Evolutionary conservation across 73 alveolate genomes (phyloP), one percentile per base, ranked within the genome.

Genomic region (Paramecium sexaurelia): DNA sequence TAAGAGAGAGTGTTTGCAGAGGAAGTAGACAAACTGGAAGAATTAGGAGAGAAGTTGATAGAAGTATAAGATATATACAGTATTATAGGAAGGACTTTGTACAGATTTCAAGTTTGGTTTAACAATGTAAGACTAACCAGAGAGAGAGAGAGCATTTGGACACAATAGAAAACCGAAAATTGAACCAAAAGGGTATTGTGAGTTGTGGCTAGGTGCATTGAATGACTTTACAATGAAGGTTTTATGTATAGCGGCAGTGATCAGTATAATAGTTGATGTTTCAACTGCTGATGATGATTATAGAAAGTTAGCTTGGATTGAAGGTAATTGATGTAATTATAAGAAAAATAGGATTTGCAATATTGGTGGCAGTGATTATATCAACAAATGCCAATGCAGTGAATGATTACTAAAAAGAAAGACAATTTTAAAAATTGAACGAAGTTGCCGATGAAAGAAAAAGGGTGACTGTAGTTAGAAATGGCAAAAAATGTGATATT

Each of bases 301-400:
- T 43, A 94, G 96, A 55, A 93, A 85, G 15, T 93, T 88, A 6
- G 99, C 96, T 20, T 97, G 99, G 98, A 93, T 97, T 27, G 99
- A 97, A 93, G 99, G 99, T 26, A 95, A 91, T 20, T 92, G 95
- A 36, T 19, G 51, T 33, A 45, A 45, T 13, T 8, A n/a, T 75
- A 84, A 20, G 67, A 66, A 19, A 55, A 27, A 37, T 43, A 93
- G 92, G 92, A 55, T 43, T 82, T 39, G 94, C 91, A 27, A 41
- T 75, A 47, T 78, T 55, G 24, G 84, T 75, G 39, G 90, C 92
- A 55, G 84, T 69, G 27, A 75, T 55, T 26, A 75, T 69, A 33
- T 51, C 89, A 40, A 51, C 55, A 51, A 87, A 71, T 47, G 85
- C 88, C 17, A 37, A n/a, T 10, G 85, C 92, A 3, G 41, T 91